A percentile compares a stretch with the other conserved stretches of the same genome.
Conservation (phyloP, 495 filamentous ascomycete species). For the Trichoderma parareesei region DNA sequence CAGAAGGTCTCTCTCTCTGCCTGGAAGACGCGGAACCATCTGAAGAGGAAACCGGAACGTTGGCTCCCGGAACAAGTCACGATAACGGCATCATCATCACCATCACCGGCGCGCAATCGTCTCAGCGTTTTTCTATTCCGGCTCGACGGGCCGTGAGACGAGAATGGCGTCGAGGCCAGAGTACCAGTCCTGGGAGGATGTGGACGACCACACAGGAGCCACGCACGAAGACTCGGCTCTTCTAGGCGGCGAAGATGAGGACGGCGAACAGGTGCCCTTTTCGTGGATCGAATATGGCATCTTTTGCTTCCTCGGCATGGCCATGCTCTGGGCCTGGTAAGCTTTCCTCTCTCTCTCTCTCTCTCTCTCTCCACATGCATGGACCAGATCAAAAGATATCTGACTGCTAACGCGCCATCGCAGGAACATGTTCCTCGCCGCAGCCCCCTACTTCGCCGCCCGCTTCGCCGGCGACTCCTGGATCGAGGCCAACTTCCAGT, state of each 20-base stretch:
- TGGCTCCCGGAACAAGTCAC: no score
- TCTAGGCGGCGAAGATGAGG: conserved; percentile 16
- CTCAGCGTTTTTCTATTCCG: no score
- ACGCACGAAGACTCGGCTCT: conserved; percentile 6
- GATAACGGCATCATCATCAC: no score
- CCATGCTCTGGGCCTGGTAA: conserved; percentile 97
- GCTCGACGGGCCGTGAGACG: neutral
- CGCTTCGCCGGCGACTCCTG: conserved; percentile 66
- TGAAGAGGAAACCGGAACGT: neutral
- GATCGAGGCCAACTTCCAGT: conserved; percentile 74
- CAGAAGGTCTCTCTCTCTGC: neutral
- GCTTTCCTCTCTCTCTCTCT: conserved; percentile 19
- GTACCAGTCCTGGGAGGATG: neutral
- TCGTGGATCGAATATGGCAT: conserved; percentile 76
- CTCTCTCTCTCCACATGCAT: neutral
- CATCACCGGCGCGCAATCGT: no score
- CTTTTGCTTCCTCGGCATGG: conserved; percentile 78
- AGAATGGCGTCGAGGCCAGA: neutral
- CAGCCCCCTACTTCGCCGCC: conserved; percentile 81
- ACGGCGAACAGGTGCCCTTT: conserved; percentile 42
- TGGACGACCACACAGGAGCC: neutral
- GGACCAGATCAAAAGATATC: conserved; percentile 14
- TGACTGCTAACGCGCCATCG: neutral
- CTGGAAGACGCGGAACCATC: neutral
- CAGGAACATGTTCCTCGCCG: conserved; percentile 98